A percentile compares a stretch with the other conserved stretches of the same genome.
phyloP scores from a whole-genome alignment of 1,284 basidiomycete species.

The Chalciporus sp. region DNA sequence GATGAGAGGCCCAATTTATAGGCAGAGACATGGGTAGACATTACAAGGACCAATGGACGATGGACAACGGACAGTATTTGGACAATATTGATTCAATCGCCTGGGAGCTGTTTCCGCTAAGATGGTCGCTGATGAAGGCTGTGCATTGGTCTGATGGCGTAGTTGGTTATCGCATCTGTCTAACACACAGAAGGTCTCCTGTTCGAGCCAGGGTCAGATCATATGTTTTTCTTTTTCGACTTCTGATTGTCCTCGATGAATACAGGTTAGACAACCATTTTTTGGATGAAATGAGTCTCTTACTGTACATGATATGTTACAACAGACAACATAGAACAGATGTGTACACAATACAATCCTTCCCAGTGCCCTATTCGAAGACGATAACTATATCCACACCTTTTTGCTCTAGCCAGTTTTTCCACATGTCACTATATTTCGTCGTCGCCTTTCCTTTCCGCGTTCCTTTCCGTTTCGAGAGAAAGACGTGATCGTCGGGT shows the following conservation, averaged over 20 bases:
- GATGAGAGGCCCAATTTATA: constrained; percentile 18
- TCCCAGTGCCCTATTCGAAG: constrained; percentile 19
- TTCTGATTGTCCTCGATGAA: neutral
- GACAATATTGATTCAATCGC: no score
- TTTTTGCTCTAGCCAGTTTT: constrained; percentile 35
- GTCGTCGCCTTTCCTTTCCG: constrained; percentile 13
- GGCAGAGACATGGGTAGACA: neutral
- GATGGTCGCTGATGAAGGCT: no score
- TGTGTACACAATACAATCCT: neutral
- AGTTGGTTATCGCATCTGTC: constrained; percentile 83
- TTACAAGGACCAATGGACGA: no score
- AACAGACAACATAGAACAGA: neutral
- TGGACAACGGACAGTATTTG: no score
- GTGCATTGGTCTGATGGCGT: constrained; percentile 56
- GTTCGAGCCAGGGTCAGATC: no score
- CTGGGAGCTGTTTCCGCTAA: no score
- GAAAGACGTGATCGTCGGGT: constrained; percentile 37
- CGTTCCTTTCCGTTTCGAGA: neutral
- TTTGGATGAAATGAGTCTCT: neutral
- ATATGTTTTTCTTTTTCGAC: no score
- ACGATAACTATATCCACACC: constrained; percentile 25
- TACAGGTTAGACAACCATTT: neutral
- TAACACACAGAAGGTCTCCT: constrained; percentile 59
- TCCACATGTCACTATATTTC: constrained; percentile 39
- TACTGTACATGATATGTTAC: neutral